Conservation (phyloP, 2,329 filamentous ascomycete genomes). For the Byssochlamys sp. region DNA sequence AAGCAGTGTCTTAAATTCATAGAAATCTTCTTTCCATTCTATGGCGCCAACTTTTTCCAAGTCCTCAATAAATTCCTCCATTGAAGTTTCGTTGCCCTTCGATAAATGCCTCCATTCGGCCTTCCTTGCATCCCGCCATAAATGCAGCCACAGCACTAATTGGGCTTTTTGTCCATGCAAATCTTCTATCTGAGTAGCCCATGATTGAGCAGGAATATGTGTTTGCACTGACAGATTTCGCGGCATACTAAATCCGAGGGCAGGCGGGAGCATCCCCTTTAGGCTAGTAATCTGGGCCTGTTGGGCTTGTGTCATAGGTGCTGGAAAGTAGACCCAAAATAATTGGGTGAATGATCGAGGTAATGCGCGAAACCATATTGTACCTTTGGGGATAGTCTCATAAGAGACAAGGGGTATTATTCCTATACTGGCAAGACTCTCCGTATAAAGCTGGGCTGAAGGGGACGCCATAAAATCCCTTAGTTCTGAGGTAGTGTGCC, state of each 20-base stretch:
- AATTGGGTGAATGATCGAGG: conserved; percentile 2
- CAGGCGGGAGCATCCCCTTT: not conserved
- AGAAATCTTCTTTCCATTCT: not conserved
- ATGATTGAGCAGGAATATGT: conserved; percentile 2
- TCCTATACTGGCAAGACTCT: not conserved
- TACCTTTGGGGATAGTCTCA: not conserved
- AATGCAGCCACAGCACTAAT: conserved; percentile 6
- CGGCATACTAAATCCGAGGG: not conserved
- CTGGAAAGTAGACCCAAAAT: conserved; percentile 6
- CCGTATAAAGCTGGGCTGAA: not conserved
- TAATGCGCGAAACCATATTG: not conserved
- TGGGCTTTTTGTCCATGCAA: conserved; percentile 3
- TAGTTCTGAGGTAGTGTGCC: not conserved
- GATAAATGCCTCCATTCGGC: conserved; percentile 1
- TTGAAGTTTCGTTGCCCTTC: not conserved
- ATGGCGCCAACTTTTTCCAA: not conserved
- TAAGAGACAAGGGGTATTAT: not conserved
- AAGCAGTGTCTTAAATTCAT: not conserved
- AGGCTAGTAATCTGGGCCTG: conserved; percentile 1
- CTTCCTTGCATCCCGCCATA: conserved; percentile 3
- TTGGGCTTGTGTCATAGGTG: conserved; percentile 3
- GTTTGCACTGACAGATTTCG: not conserved
- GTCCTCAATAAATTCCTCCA: not conserved
- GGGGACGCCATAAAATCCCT: not conserved
- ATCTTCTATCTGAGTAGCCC: conserved; percentile 2